Evolutionary conservation across 257 asterid genomes (phyloP).

Genomic region (Scutellaria barbata): DNA sequence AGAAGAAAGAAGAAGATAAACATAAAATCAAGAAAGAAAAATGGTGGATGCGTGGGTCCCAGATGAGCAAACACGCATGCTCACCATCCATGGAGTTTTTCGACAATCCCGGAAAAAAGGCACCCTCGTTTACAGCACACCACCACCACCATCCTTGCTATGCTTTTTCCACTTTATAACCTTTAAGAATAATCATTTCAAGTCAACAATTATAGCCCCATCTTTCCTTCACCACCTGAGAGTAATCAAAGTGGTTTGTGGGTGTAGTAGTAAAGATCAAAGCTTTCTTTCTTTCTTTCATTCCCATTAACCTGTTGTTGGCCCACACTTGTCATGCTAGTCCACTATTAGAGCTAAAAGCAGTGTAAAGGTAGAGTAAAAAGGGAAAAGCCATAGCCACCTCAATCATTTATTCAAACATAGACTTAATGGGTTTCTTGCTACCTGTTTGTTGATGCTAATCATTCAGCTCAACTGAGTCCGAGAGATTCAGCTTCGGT

Average conservation of each 20-base stretch:
- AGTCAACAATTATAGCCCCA: slow-evolving; percentile 49
- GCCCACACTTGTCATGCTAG: slow-evolving; percentile 40
- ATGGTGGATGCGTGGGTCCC: slow-evolving; percentile 60
- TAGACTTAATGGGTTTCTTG: slow-evolving; percentile 38
- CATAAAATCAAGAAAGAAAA: slow-evolving; percentile 41
- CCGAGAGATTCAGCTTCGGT: slow-evolving; percentile 57
- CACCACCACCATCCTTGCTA: slow-evolving; percentile 51
- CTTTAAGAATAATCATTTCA: slow-evolving; percentile 51
- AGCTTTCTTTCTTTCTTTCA: not conserved
- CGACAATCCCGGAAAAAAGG: slow-evolving; percentile 32
- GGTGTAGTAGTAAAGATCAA: slow-evolving; percentile 34
- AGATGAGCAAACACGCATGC: slow-evolving; percentile 72
- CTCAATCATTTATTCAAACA: slow-evolving; percentile 40
- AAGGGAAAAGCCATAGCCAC: slow-evolving; percentile 36
- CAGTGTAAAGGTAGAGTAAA: slow-evolving; percentile 34
- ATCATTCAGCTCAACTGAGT: slow-evolving; percentile 29
- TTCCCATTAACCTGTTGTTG: slow-evolving; percentile 28
- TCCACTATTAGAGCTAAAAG: slow-evolving; percentile 41
- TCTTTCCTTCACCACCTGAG: slow-evolving; percentile 38
- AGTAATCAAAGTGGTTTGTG: slow-evolving; percentile 13
- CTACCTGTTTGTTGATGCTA: not conserved
- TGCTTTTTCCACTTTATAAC: slow-evolving; percentile 40
- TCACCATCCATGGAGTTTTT: slow-evolving; percentile 56
- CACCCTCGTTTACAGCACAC: slow-evolving; percentile 42
- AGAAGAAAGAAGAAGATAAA: slow-evolving; percentile 34